Evolutionary conservation across 495 filamentous ascomycete genomes (phyloP).

Genomic region (Elasticomyces elasticus): DNA sequence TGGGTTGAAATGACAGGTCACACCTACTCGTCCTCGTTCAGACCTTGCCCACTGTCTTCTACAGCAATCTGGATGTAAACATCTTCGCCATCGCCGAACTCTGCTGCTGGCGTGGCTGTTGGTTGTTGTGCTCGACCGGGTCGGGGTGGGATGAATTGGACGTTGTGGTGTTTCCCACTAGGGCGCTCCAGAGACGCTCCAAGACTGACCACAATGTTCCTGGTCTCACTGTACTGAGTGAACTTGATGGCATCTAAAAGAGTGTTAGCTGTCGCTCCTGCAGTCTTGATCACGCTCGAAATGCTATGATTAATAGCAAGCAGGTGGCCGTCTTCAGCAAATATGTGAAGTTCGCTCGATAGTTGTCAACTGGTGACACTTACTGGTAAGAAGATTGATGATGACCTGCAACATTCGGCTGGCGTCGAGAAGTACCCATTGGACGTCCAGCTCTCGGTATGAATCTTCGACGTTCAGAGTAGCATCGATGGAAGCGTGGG

Average conservation of each 20-base stretch:
- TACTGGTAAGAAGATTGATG: slow-evolving; percentile 40
- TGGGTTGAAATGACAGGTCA: too few species aligned
- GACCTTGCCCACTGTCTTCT: slow-evolving; percentile 65
- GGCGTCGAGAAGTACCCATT: slow-evolving; percentile 62
- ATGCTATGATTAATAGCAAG: too few species aligned
- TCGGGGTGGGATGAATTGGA: slow-evolving; percentile 29
- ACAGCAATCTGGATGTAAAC: slow-evolving; percentile 64
- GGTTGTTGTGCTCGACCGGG: slow-evolving; percentile 20
- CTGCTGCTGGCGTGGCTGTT: slow-evolving; percentile 39
- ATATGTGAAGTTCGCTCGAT: too few species aligned
- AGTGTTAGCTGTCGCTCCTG: too few species aligned
- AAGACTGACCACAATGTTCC: slow-evolving; percentile 57
- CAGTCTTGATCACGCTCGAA: too few species aligned
- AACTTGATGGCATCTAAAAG: slow-evolving; percentile 40
- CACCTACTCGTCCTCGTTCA: slow-evolving; percentile 64
- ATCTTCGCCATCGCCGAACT: slow-evolving; percentile 62
- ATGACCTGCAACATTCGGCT: slow-evolving; percentile 60
- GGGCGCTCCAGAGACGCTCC: slow-evolving; percentile 53
- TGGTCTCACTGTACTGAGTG: slow-evolving; percentile 38
- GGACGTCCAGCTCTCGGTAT: slow-evolving; percentile 42
- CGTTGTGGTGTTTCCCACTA: slow-evolving; percentile 35
- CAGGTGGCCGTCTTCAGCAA: too few species aligned
- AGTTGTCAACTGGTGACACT: too few species aligned
- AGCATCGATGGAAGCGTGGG: slow-evolving; percentile 55
- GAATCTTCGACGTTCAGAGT: slow-evolving; percentile 48